Evolutionary conservation across 1,139 yeast species (phyloP).

Genomic region (Pichia sp.): DNA sequence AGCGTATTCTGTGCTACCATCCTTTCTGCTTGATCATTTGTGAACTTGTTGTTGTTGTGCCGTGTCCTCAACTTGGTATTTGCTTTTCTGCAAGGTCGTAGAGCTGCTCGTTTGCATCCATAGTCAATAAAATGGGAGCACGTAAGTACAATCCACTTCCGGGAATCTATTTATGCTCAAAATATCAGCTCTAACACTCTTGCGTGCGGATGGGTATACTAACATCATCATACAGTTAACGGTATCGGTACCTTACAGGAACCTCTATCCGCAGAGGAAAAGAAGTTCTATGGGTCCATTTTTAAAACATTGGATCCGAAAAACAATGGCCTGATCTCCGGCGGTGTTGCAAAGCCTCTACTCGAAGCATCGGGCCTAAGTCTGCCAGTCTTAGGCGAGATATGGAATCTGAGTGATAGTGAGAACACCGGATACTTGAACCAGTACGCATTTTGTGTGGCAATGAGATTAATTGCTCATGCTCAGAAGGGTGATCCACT

Average conservation of each 20-base stretch:
- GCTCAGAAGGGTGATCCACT: slow-evolving; percentile 66
- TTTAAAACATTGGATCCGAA: slow-evolving; percentile 80
- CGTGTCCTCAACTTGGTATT: not conserved
- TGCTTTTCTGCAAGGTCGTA: not conserved
- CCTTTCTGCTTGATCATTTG: not conserved
- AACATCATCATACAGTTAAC: slow-evolving; percentile 4
- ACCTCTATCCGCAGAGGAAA: slow-evolving; percentile 72
- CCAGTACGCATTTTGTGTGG: slow-evolving; percentile 75
- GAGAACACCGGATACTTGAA: slow-evolving; percentile 82
- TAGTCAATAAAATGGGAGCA: not conserved
- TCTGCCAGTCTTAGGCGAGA: slow-evolving; percentile 74
- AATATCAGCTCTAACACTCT: not conserved
- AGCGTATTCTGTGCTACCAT: not conserved
- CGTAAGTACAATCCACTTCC: not conserved
- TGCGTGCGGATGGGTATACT: not conserved
- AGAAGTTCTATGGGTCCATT: slow-evolving; percentile 63
- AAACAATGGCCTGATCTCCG: slow-evolving; percentile 77
- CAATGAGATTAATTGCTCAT: slow-evolving; percentile 86
- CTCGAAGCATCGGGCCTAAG: slow-evolving; percentile 85
- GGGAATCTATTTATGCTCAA: not conserved
- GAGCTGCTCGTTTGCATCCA: not conserved
- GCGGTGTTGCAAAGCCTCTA: slow-evolving; percentile 80
- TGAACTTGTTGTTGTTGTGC: not conserved
- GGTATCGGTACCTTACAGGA: slow-evolving; percentile 23
- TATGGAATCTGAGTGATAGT: slow-evolving; percentile 90